Base-by-base conservation (phyloP, 352 stramenopile species). In the Elongisporangium senticosum region DNA sequence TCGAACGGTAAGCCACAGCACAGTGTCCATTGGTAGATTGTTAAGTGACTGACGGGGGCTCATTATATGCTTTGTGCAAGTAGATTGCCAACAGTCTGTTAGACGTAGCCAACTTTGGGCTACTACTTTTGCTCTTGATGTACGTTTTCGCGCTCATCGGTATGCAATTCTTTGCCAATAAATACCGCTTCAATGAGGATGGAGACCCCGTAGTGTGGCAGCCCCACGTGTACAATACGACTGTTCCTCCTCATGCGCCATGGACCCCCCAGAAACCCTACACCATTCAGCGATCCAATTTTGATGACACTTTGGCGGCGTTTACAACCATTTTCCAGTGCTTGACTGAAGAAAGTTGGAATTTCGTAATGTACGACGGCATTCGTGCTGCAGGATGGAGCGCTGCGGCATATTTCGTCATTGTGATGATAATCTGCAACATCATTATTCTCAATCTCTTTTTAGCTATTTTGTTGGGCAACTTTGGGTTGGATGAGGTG, bases 381-480 rank as follows among this genome's bases (percentile, higher is more conserved):
- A 77, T 87, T 62, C 83, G 72, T 20, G 71, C 76, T 4, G 72
- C 61, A 10, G 69, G 68, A 22, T 77, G 65, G 67, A 54, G 33
- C 20, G 70, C 69, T 13, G 52, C 68, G 5, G 4, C 78, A 17
- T 96, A 90, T 61, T 89, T 92, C 49, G 13, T 94, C 17, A 23
- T 62, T 8, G 71, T 80, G 7, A 77, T 96, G 65, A 58, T 96
- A 0, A 67, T 96, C 24, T 83, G 86, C 28, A 79, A 85, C 26
- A 96, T 95, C 70, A 86, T 94, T 58, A 73, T 96, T 19, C 64
- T 97, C 10, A 96, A 96, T 58, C 62, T 97, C 8, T 96, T 97
- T 57, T 70, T 96, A 3, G 89, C 87, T 0, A 96, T 97, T 62
- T 60, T 97, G 15, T 69, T 97, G 10, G 71, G 74, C 26, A 86